Evolutionary conservation across 2,329 filamentous ascomycete species (phyloP), one percentile per base, ranked within the genome.

Genomic region (Coleophoma cylindrospora): DNA sequence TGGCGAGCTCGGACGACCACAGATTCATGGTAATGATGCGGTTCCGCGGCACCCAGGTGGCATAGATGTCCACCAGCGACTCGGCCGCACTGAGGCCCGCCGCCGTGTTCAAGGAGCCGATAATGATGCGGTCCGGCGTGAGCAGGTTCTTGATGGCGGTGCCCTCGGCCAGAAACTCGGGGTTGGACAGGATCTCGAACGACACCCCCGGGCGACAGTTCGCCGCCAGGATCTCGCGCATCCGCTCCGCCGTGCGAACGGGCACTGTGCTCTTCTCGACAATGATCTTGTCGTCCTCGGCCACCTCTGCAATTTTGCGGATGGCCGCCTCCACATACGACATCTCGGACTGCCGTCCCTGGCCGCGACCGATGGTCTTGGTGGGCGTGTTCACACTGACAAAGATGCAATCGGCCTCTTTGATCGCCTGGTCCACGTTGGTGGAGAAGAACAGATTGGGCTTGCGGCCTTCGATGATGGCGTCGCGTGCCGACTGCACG

Each of bases 371-470:
- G 47, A 76, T 79, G 32, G 74, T 77, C 70, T 89, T 90, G 45
- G 86, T 89, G 3, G 86, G 86, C 0, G 87, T 90, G 66, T 89
- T 88, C 59, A 91, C 87, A 17, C 83, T 80, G 49, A 90, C 77
- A 54, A 91, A 80, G 53, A 91, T 79, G 43, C 89, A 67, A 60
- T 90, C 86, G 13, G 87, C 86, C 54, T 81, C 79, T 22, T 72
- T 66, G 52, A 90, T 85, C 53, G 74, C 75, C 52, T 68, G 70
- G 32, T 74, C 74, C n/a, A 87, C 75, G 49, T 88, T 76, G 34
- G 81, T 85, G 11, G 84, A 84, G 70, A 91, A 91, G 72, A 83
- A 76, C 32, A 91, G 73, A 65, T 90, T 91, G n/a, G 79, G 75
- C 47, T 70, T 79, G 46, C 83, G 78, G 48, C 81, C 78, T 14